Percentiles rank a stretch among this genome's conserved stretches.
Evolutionary conservation across 2,329 filamentous ascomycete genomes (phyloP).

Genomic region (Hypoxylon sp.): DNA sequence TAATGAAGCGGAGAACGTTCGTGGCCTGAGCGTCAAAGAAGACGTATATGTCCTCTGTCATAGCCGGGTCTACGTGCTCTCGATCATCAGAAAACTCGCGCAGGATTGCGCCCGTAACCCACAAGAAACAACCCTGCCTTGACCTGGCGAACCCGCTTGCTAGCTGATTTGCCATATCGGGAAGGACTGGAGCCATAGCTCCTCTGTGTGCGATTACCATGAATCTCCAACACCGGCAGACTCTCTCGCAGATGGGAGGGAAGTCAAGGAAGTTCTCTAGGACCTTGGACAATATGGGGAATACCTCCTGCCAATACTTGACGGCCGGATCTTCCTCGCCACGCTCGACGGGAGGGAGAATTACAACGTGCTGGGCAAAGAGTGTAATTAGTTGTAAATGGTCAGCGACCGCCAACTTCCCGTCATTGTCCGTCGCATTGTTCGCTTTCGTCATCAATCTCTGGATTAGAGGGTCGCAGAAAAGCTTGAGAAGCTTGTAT

Average conservation of each 20-base stretch:
- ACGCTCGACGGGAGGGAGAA: conserved; percentile 78
- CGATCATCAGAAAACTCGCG: conserved; percentile 94
- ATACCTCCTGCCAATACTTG: conserved; percentile 95
- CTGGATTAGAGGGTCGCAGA: conserved; percentile 90
- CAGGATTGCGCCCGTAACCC: conserved; percentile 95
- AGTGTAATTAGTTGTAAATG: conserved; percentile 93
- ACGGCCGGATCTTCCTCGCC: conserved; percentile 88
- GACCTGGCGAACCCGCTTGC: conserved; percentile 87
- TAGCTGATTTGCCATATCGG: conserved; percentile 88
- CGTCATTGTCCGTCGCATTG: conserved; percentile 83
- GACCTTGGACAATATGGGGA: conserved; percentile 88
- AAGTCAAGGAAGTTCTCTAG: conserved; percentile 90
- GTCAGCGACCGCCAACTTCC: conserved; percentile 90
- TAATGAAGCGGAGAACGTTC: conserved; percentile 90
- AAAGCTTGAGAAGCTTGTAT: conserved; percentile 89
- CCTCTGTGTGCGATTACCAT: conserved; percentile 97
- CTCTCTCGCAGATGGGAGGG: conserved; percentile 89
- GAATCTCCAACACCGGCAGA: conserved; percentile 95
- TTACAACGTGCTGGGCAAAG: conserved; percentile 81
- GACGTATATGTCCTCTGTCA: conserved; percentile 87
- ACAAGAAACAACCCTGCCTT: conserved; percentile 96
- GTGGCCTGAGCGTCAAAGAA: conserved; percentile 97
- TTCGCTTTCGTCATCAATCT: conserved; percentile 90
- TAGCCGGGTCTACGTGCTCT: conserved; percentile 85
- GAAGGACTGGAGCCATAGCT: conserved; percentile 86